Evolutionary conservation across 2,329 filamentous ascomycete genomes (phyloP).

Genomic region (Pseudogymnoascus pannorum): DNA sequence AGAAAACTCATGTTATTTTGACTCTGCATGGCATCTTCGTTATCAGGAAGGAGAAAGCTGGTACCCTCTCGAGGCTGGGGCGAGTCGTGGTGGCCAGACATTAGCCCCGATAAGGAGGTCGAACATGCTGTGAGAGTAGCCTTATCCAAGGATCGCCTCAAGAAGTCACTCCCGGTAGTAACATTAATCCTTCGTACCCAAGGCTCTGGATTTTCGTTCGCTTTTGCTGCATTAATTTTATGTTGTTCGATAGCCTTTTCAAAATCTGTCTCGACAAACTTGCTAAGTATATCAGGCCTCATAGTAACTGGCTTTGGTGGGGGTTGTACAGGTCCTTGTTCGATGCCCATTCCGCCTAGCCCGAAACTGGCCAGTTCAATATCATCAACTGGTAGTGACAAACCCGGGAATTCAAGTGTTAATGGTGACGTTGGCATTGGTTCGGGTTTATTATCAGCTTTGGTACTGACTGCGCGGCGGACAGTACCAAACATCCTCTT

Average conservation of each 20-base stretch:
- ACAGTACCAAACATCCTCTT: conserved; percentile 82
- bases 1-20: conserved; percentile 4
- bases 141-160: conserved; percentile 1
- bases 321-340: neutral
- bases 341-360: neutral
- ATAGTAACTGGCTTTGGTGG: conserved; percentile 3
- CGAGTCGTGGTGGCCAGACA: neutral
- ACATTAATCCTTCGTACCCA: conserved; percentile 6
- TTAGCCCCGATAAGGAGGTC: neutral
- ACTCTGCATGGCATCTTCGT: neutral
- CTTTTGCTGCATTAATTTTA: neutral
- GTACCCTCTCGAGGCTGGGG: neutral
- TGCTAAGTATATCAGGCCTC: conserved; percentile 8
- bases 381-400: conserved; percentile 27
- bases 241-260: conserved; percentile 3
- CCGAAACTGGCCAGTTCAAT: neutral
- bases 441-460: conserved; percentile 13
- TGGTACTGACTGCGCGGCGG: conserved; percentile 67
- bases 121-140: neutral
- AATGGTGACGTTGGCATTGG: conserved; percentile 25
- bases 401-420: conserved; percentile 43
- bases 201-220: neutral
- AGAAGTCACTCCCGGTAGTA: conserved; percentile 1
- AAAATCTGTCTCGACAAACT: conserved; percentile 6
- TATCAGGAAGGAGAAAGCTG: neutral